Evolutionary conservation across 2,329 filamentous ascomycete species (phyloP), one percentile per base, ranked within the genome.

Genomic region (Aspergillus jensenii): DNA sequence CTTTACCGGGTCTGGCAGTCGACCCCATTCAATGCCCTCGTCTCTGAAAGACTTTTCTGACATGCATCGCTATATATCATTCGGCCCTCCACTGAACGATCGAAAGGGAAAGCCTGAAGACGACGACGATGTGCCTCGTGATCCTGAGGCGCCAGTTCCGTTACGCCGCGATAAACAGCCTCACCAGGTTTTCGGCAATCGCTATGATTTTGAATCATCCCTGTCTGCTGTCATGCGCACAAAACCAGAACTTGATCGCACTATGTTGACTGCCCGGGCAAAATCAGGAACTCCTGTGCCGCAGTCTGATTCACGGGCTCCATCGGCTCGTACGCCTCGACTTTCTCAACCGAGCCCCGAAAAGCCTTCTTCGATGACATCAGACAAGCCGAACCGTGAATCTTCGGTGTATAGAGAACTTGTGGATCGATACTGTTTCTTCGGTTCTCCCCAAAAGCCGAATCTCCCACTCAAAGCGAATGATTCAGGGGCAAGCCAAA

Each of bases 401-500:
- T 96, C 92, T 63, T 87, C 91, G 60, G 93, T 93, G 59, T 98
- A 99, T 75, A 91, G 96, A 78, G 95, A 99, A 78, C 85, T 99
- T 65, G 90, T 99, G 76, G 93, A 96, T 82, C 97, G 96, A 82
- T 99, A 96, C 83, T 99, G 95, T 84, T 99, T 98, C 86, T 83
- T 79, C 74, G 81, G 81, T 57, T 81, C 80, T 41, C 73, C 76
- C 17, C 47, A 52, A 11, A 56, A 56, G 4, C 41, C 37, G 11
- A 50, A 44, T 33, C 48, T 39, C 19, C 41, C 55, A 3, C 52
- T 51, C 12, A 56, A 40, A 23, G 14, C 17, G 14, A 55, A 35
- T n/a, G 56, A 59, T 15, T 41, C 45, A 3, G 43, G 55, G 12
- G 46, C 51, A 6, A 44, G 21, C 45, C 47, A 52, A n/a, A 21